phyloP scores from a whole-genome alignment of 371 early-diverging fungal genomes.

The Mortierella sp. region DNA sequence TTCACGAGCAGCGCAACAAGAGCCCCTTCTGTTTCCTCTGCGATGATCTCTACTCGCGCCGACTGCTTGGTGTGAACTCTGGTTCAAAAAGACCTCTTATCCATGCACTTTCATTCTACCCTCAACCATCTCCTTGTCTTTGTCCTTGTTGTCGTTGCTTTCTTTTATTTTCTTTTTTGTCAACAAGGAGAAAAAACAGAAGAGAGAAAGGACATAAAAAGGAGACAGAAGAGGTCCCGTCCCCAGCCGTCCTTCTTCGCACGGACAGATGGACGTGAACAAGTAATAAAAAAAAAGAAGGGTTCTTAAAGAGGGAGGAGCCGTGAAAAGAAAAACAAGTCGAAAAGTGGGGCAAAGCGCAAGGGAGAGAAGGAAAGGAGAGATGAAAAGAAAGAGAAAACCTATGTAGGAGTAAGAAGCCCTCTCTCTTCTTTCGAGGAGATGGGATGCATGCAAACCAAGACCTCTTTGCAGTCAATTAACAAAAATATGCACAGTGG shows the following conservation, averaged over 20 bases:
- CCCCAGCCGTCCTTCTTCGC: background rate
- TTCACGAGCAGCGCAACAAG: background rate
- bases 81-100: background rate
- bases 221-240: background rate
- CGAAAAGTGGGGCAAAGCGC: background rate
- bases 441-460: background rate
- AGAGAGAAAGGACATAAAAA: background rate
- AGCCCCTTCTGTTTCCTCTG: background rate
- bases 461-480: background rate
- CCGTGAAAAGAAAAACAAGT: background rate
- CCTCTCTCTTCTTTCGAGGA: too few relatives aligned
- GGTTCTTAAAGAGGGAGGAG: background rate
- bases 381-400: background rate
- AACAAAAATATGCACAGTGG: background rate
- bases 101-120: background rate
- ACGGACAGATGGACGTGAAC: background rate
- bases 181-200: background rate
- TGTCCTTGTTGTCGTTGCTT: background rate
- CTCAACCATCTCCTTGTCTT: constrained; percentile 1
- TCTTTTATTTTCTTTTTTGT: background rate
- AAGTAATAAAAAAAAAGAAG: background rate
- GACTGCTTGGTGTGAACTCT: background rate
- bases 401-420: too few relatives aligned
- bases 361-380: background rate
- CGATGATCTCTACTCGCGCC: constrained; percentile 3